These are phyloP conservation scores for Aspergillus jensenii DNA, from an alignment of 2,329 filamentous ascomycete genomes.

Conservation along the genomic window DNA sequence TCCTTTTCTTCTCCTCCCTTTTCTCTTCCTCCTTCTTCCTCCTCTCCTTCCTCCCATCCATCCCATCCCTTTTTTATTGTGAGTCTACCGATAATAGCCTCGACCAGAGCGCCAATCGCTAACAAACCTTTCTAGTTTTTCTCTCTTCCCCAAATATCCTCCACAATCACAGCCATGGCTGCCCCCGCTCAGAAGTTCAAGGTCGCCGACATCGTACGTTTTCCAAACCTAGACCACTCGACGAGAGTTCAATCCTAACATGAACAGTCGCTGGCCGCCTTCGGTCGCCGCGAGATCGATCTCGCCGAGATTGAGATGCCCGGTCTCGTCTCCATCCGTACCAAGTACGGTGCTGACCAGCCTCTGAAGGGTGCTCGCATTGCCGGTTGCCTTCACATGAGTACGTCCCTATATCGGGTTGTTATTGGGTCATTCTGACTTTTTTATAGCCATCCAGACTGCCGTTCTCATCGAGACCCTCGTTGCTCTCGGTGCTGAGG, in stretches of 20 bases:
- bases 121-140: constrained; percentile 4
- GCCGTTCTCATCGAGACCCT: constrained; percentile 99
- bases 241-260: constrained; percentile 7
- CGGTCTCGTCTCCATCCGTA: constrained; percentile 91
- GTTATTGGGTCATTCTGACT: constrained; percentile 12
- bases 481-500: constrained; percentile 89
- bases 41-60: constrained; percentile 4
- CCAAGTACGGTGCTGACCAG: constrained; percentile 90
- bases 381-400: constrained; percentile 98
- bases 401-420: constrained; percentile 43
- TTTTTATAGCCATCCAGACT: constrained; percentile 78
- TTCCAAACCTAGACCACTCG: background rate
- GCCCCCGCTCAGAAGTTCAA: constrained; percentile 92
- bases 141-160: background rate
- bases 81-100: background rate
- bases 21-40: constrained; percentile 9
- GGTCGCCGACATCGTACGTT: constrained; percentile 84
- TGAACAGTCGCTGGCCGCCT: constrained; percentile 77
- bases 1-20: constrained; percentile 6
- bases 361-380: constrained; percentile 93
- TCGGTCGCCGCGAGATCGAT: constrained; percentile 98
- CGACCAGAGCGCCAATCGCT: constrained; percentile 1
- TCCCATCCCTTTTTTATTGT: constrained; percentile 1
- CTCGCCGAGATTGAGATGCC: constrained; percentile 96
- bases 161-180: constrained; percentile 48